These are phyloP conservation scores for Eucalyptus camaldulensis DNA, from an alignment of 345 rosid genomes.

Conservation along the genomic window DNA sequence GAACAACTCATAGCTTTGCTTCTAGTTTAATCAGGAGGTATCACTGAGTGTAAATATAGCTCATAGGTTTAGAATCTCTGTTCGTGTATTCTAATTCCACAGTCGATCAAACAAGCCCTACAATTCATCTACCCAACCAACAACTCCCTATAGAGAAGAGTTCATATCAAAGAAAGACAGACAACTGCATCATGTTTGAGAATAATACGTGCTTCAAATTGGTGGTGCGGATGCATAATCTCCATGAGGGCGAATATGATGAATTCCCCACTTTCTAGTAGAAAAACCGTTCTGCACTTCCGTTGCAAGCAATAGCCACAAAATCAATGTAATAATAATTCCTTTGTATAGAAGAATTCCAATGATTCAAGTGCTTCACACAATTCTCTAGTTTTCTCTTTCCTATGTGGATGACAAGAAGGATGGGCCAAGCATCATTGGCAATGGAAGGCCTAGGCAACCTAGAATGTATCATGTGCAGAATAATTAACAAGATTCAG, in stretches of 20 bases:
- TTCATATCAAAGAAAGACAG: neutral
- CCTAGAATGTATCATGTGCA: neutral
- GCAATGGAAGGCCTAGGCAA: neutral
- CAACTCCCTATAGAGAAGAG: neutral
- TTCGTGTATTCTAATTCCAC: neutral
- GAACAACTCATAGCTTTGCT: neutral
- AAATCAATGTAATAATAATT: neutral
- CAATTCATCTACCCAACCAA: neutral
- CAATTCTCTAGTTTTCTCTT: neutral
- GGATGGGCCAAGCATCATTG: neutral
- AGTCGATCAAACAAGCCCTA: neutral
- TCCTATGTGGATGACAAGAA: neutral
- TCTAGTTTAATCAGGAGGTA: neutral
- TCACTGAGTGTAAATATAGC: neutral
- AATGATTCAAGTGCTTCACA: neutral
- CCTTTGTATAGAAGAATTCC: neutral
- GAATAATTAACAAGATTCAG: neutral
- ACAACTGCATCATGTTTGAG: neutral
- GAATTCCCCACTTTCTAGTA: neutral
- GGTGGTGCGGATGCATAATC: neutral
- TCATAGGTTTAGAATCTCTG: neutral
- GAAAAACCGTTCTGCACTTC: neutral
- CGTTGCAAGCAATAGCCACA: neutral
- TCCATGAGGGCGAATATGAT: neutral
- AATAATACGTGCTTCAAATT: neutral